Conservation (phyloP, 2,329 filamentous ascomycete species). For the Trichoderma sp. region DNA sequence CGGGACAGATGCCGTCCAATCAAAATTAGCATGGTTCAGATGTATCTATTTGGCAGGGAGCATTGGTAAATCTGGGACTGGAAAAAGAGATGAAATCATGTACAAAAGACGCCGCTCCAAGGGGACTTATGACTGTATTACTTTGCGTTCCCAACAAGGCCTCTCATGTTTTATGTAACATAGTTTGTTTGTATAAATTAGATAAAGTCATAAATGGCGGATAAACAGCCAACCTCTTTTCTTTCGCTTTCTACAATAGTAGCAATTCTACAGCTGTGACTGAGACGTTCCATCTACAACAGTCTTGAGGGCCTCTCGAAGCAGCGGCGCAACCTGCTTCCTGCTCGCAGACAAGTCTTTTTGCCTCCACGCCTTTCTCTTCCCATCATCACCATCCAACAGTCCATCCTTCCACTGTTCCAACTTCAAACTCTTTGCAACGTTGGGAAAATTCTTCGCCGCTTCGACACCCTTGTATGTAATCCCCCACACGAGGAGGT, state of each 20-base stretch:
- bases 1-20: background rate
- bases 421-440: constrained; percentile 56
- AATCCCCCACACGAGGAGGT: constrained; percentile 68
- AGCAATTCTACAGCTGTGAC: background rate
- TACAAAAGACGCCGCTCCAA: background rate
- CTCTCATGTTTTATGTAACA: background rate
- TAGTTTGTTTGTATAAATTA: background rate
- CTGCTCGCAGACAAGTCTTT: constrained; percentile 60
- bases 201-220: background rate
- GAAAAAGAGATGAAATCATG: background rate
- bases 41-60: background rate
- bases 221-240: background rate
- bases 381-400: constrained; percentile 47
- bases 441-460: constrained; percentile 55
- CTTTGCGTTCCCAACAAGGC: background rate
- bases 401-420: constrained; percentile 53
- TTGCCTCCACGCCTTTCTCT: constrained; percentile 68
- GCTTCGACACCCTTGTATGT: constrained; percentile 51
- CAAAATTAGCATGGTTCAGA: background rate
- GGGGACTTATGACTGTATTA: background rate
- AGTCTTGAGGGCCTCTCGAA: constrained; percentile 57
- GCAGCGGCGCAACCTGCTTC: constrained; percentile 69
- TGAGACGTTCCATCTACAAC: constrained; percentile 18
- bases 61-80: background rate
- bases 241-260: background rate